Percentiles rank a stretch among this genome's conserved stretches.
These are phyloP conservation scores for Chlamydomonas reinhardtii DNA, from an alignment of 163 green algal genomes.

Conservation along the genomic window DNA sequence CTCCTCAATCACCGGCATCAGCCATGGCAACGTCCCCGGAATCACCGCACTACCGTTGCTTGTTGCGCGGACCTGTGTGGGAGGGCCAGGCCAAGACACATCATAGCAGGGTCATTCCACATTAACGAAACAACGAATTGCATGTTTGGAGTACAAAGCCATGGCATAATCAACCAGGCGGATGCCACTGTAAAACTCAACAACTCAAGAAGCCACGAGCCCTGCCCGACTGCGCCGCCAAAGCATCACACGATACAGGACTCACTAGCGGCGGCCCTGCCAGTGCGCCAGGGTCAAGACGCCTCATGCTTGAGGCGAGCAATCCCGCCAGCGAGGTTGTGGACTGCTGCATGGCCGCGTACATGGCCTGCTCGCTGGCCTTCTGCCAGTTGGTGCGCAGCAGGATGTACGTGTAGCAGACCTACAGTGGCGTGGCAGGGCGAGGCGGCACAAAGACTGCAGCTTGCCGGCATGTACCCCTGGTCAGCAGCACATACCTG, in stretches of 20 bases:
- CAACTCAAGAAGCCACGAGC: no score
- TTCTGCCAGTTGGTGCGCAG: slow-evolving; percentile 31
- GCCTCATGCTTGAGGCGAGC: background rate
- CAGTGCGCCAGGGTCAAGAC: background rate
- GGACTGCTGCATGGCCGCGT: background rate
- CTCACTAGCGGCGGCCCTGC: background rate
- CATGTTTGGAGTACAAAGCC: no score
- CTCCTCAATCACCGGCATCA: slow-evolving; percentile 22
- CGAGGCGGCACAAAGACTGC: no score
- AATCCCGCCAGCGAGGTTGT: slow-evolving; percentile 3
- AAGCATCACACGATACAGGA: no score
- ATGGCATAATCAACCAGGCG: no score
- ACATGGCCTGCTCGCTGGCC: background rate
- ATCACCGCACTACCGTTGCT: background rate
- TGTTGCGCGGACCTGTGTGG: background rate
- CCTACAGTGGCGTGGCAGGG: background rate
- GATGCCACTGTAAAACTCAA: no score
- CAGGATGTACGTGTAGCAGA: slow-evolving; percentile 33
- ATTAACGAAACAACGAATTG: no score
- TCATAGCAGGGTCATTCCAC: no score
- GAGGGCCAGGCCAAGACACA: no score
- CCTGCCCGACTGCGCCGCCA: no score
- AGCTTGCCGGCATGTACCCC: no score
- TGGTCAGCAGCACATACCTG: no score
- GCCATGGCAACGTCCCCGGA: background rate